Percentiles rank a stretch among this genome's conserved stretches.
These are phyloP conservation scores for Pigoraptor vietnamica DNA, from an alignment of 78 protist species.

Conservation along the genomic window DNA sequence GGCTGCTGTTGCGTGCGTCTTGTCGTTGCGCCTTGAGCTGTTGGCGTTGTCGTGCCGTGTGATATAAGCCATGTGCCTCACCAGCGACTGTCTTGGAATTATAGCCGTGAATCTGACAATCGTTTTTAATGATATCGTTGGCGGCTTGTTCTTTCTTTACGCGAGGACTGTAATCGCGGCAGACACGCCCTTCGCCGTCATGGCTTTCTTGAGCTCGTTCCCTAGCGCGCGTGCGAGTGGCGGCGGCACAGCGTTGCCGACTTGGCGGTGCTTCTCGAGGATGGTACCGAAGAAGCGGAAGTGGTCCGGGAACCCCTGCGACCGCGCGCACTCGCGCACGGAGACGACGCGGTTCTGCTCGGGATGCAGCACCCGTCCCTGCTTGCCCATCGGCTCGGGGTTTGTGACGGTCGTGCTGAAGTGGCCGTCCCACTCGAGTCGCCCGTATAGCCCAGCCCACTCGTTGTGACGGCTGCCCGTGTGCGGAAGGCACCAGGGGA, in stretches of 20 bases:
- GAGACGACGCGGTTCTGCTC: neutral
- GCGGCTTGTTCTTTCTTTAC: too few relatives aligned
- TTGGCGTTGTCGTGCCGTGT: too few relatives aligned
- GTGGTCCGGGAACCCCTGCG: neutral
- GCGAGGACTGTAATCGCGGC: too few relatives aligned
- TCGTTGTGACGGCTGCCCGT: neutral
- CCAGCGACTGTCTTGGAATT: too few relatives aligned
- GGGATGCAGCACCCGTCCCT: neutral
- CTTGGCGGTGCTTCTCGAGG: neutral
- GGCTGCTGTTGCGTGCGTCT: too few relatives aligned
- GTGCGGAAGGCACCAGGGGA: neutral
- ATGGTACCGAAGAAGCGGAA: neutral
- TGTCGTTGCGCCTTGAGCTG: too few relatives aligned
- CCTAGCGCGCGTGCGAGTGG: neutral
- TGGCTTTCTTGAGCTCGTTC: neutral
- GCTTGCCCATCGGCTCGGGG: neutral
- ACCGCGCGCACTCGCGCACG: neutral
- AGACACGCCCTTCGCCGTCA: too few relatives aligned
- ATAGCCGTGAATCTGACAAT: too few relatives aligned
- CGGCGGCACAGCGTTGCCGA: neutral
- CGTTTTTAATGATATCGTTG: too few relatives aligned
- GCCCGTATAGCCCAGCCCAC: neutral
- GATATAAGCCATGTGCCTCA: too few relatives aligned
- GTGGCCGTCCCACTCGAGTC: neutral
- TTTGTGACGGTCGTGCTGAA: neutral